Conservation (phyloP, 257 asterid species). For the Plantago elongata region DNA sequence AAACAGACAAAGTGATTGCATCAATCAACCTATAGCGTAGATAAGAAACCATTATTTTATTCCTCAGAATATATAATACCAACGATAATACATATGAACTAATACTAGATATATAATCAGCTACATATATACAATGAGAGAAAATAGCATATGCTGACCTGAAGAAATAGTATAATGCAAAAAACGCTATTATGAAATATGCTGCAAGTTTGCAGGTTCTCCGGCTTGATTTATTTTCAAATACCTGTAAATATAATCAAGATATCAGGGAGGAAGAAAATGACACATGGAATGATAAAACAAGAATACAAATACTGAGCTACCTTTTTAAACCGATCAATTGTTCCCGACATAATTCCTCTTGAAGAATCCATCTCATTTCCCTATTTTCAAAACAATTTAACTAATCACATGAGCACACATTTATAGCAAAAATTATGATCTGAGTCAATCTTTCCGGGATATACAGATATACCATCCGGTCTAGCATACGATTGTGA, state of each 20-base stretch:
- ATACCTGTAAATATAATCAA: constrained; percentile 51
- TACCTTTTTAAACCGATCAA: constrained; percentile 92
- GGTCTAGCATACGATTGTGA: constrained; percentile 77
- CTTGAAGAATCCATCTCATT: constrained; percentile 90
- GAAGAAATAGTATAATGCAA: constrained; percentile 50
- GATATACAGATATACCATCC: constrained; percentile 56
- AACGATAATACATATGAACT: not conserved
- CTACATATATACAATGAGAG: not conserved
- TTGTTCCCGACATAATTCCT: constrained; percentile 86
- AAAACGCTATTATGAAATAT: constrained; percentile 60
- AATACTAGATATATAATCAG: not conserved
- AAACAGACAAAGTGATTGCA: too few relatives aligned
- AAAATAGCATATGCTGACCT: constrained; percentile 45
- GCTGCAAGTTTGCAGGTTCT: constrained; percentile 73
- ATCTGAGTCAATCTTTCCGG: not conserved
- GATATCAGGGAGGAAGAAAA: constrained; percentile 18
- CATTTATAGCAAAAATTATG: not conserved
- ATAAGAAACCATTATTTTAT: too few relatives aligned
- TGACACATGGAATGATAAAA: constrained; percentile 2
- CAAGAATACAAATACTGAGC: not conserved
- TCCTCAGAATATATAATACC: not conserved
- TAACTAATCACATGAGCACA: constrained; percentile 13
- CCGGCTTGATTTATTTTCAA: constrained; percentile 80
- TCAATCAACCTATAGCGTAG: too few relatives aligned
- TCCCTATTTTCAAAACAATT: constrained; percentile 44